Evolutionary conservation across 2,329 filamentous ascomycete genomes (phyloP).

Genomic region (Chaetomiaceae sp.): DNA sequence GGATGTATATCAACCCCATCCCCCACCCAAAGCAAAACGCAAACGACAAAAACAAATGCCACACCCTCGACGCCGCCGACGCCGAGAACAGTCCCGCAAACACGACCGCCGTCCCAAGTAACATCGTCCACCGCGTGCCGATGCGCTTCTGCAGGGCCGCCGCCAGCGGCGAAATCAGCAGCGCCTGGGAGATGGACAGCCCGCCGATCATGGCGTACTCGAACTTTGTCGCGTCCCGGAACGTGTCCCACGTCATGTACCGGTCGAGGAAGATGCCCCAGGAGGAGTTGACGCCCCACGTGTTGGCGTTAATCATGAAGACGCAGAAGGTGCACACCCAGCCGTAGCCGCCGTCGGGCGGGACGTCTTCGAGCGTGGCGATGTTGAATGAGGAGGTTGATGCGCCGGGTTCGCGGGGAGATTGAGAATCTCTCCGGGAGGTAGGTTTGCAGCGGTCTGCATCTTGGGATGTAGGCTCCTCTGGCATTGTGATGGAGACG

Average conservation of each 20-base stretch:
- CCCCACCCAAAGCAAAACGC: conserved; percentile 57
- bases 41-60: conserved; percentile 58
- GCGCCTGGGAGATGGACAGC: conserved; percentile 45
- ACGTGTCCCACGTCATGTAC: conserved; percentile 49
- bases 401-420: neutral
- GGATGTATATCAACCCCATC: conserved; percentile 46
- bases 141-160: conserved; percentile 28
- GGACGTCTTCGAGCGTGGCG: conserved; percentile 9
- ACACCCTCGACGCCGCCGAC: conserved; percentile 48
- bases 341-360: conserved; percentile 58
- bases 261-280: conserved; percentile 54
- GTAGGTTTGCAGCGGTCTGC: no score
- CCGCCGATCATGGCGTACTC: conserved; percentile 58
- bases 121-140: conserved; percentile 37
- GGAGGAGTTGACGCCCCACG: conserved; percentile 40
- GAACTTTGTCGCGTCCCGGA: conserved; percentile 47
- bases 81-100: conserved; percentile 49
- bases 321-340: conserved; percentile 40
- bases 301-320: conserved; percentile 35
- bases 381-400: neutral
- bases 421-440: no score
- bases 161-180: conserved; percentile 39
- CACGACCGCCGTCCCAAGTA: conserved; percentile 51
- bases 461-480: neutral
- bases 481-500: no score